Evolutionary conservation across 306 rosid genomes (phyloP), one percentile per base, ranked within the genome.

Genomic region (Citrullus mucosospermus): DNA sequence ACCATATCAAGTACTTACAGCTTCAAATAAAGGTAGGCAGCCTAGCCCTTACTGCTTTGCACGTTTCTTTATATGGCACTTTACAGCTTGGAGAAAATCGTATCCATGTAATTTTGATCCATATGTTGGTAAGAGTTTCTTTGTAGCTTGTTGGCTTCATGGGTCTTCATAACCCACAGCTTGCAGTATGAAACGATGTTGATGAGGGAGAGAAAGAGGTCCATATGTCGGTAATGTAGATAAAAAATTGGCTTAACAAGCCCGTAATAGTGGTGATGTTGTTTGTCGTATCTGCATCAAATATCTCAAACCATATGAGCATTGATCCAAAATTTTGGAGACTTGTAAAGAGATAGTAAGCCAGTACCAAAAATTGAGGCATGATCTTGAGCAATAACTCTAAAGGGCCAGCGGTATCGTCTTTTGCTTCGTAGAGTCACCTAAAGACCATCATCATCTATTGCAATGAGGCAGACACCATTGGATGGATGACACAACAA

Each of bases 1-100:
- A 93, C 89, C 84, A 93, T 82, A 76, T 93, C 82, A 91, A 93
- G 86, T 81, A 85, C 82, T 83, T 93, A 87, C 92, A 92, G 86
- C 90, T 89, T 81, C 97, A 86, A 76, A 85, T 89, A 14, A 93
- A 91, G 98, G 98, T 91, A 75, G 60, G 72, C 58, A 32, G 11
- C 12, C 78, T 77, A 73, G 13, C 46, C 53, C 85, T 25, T 46
- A 3, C 20, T 75, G 46, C 41, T 63, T 75, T 75, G 25, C 50
- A n/a, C 25, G 79, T 57, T 76, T 55, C 20, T n/a, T 76, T 46
- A 39, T n/a, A 50, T n/a, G 18, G 60, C 22, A 30, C 62, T 32
- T 34, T 32, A 53, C 63, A 36, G 63, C 16, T 54, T 8, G 25
- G 32, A 9, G 60, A 48, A 72, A 51, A 32, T 34, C 61, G 18